Evolutionary conservation across 2,329 filamentous ascomycete genomes (phyloP).

Genomic region (Chrysosporium keratinophilum): DNA sequence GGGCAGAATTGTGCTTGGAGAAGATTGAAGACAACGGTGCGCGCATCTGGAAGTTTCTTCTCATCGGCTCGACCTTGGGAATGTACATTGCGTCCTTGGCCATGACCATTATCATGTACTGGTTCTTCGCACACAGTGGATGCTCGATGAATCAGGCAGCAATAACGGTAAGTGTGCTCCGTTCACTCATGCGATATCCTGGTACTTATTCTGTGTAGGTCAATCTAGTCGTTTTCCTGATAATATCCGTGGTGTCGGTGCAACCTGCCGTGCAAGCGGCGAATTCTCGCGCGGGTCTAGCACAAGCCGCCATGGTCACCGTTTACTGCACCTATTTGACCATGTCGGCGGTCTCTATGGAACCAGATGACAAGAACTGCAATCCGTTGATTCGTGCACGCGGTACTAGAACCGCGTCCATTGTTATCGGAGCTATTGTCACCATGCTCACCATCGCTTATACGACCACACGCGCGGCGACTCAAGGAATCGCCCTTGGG

Average conservation of each 20-base stretch:
- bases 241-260: constrained; percentile 73
- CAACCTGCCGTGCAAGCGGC: constrained; percentile 82
- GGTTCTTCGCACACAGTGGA: constrained; percentile 74
- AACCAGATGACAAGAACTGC: constrained; percentile 87
- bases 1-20: constrained; percentile 90
- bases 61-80: constrained; percentile 82
- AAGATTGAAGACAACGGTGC: constrained; percentile 90
- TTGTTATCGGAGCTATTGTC: constrained; percentile 85
- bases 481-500: constrained; percentile 58
- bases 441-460: constrained; percentile 97
- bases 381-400: constrained; percentile 80
- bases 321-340: constrained; percentile 98
- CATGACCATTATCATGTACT: constrained; percentile 95
- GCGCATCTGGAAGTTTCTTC: constrained; percentile 66
- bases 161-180: constrained; percentile 53
- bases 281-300: constrained; percentile 86
- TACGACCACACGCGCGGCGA: constrained; percentile 91
- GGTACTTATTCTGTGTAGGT: constrained; percentile 40
- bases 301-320: constrained; percentile 95
- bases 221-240: constrained; percentile 74
- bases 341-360: constrained; percentile 97
- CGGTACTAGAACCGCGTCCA: constrained; percentile 77
- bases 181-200: not conserved
- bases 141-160: constrained; percentile 96
- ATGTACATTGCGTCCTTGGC: constrained; percentile 88